Evolutionary conservation across 495 filamentous ascomycete species (phyloP).

Genomic region (Talaromyces trachyspermus): DNA sequence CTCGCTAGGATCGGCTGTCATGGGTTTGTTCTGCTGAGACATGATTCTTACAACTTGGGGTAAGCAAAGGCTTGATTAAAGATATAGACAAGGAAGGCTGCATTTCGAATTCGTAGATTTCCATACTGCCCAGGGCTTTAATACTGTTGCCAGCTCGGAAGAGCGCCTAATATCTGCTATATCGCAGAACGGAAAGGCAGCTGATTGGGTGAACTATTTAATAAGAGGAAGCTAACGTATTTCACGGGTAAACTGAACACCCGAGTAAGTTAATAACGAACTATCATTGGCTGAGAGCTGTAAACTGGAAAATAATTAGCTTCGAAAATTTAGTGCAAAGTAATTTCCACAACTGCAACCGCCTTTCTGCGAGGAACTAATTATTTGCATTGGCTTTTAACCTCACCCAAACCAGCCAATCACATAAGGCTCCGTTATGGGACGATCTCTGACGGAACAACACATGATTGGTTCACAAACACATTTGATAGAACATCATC

Average conservation of each 20-base stretch:
- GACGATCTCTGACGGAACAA: background rate
- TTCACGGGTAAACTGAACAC: too few relatives aligned
- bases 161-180: background rate
- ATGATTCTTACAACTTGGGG: background rate
- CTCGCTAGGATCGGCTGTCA: slow-evolving; percentile 41
- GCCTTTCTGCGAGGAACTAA: too few relatives aligned
- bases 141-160: background rate
- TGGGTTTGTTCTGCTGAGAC: slow-evolving; percentile 17
- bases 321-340: too few relatives aligned
- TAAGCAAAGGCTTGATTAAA: background rate
- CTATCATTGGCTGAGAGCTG: background rate
- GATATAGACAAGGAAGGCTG: background rate
- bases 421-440: background rate
- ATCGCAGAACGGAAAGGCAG: background rate
- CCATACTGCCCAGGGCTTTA: too few relatives aligned
- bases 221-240: too few relatives aligned
- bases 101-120: too few relatives aligned
- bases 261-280: background rate
- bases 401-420: background rate
- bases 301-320: background rate
- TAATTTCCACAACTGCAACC: too few relatives aligned
- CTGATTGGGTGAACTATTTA: too few relatives aligned
- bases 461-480: background rate
- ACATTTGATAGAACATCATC: too few relatives aligned
- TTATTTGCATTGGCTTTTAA: background rate